These are phyloP conservation scores for Articulospora tetracladia DNA, from an alignment of 495 filamentous ascomycete species.

Conservation along the genomic window DNA sequence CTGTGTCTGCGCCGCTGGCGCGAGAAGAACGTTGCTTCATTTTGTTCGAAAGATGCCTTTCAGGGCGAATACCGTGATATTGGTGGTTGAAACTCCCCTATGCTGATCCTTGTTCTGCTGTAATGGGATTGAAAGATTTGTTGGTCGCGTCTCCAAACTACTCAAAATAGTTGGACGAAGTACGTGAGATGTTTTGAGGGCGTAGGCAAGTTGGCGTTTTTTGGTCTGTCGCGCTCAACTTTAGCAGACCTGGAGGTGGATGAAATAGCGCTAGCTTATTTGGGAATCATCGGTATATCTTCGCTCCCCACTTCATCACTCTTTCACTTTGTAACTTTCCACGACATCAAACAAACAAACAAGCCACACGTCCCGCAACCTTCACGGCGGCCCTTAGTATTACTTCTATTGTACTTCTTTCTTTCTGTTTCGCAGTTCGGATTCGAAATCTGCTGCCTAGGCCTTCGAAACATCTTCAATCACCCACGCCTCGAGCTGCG, in stretches of 20 bases:
- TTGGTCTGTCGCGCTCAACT: conserved; percentile 8
- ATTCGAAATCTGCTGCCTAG: not conserved
- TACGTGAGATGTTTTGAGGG: conserved; percentile 12
- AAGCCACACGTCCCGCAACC: not conserved
- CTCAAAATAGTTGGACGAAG: conserved; percentile 1
- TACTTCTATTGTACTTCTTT: not conserved
- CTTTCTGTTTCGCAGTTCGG: not conserved
- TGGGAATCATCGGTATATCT: not conserved
- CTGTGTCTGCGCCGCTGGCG: conserved; percentile 41
- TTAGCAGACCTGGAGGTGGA: not conserved
- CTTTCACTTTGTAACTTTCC: not conserved
- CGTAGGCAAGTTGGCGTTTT: not conserved
- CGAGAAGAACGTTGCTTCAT: conserved; percentile 59
- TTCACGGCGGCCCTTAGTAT: not conserved
- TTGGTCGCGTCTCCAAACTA: conserved; percentile 20
- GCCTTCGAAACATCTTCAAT: not conserved
- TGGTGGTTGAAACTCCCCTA: conserved; percentile 5
- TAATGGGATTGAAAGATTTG: not conserved
- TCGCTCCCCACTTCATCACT: not conserved
- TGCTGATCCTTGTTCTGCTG: conserved; percentile 2
- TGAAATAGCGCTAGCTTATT: not conserved
- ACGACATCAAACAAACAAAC: not conserved
- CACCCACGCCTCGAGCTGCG: not conserved
- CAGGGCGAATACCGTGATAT: conserved; percentile 3
- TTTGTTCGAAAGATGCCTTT: conserved; percentile 11